These are phyloP conservation scores for Vigna nakashimae DNA, from an alignment of 306 rosid species.

Conservation along the genomic window DNA sequence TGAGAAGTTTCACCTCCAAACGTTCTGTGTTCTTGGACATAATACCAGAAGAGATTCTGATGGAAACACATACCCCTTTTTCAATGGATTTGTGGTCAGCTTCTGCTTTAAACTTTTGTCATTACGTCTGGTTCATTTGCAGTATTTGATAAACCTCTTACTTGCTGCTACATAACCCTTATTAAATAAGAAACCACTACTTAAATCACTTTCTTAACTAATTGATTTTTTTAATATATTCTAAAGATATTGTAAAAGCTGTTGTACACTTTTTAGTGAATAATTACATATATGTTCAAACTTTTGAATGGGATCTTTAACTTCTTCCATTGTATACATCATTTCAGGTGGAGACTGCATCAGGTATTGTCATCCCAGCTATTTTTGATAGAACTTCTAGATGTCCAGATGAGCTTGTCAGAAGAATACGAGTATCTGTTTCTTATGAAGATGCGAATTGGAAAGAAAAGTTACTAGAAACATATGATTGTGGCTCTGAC, in stretches of 20 bases:
- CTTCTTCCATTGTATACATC: conserved; percentile 24
- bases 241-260: conserved; percentile 4
- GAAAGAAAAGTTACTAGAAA: conserved; percentile 78
- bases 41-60: conserved; percentile 72
- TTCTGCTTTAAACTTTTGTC: conserved; percentile 42
- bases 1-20: conserved; percentile 78
- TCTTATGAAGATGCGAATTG: conserved; percentile 65
- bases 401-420: conserved; percentile 82
- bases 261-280: neutral
- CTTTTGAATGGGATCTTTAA: conserved; percentile 13
- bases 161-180: neutral
- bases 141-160: conserved; percentile 6
- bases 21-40: conserved; percentile 78
- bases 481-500: conserved; percentile 76
- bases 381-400: conserved; percentile 72
- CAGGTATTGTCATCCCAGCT: conserved; percentile 71
- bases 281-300: conserved; percentile 24
- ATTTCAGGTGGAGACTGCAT: conserved; percentile 70
- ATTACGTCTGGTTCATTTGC: conserved; percentile 23
- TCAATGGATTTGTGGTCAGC: conserved; percentile 80
- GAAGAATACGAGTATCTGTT: conserved; percentile 78
- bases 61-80: conserved; percentile 65
- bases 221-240: conserved; percentile 8
- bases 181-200: neutral
- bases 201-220: conserved; percentile 17